Percentiles rank a stretch among this genome's conserved stretches.
phyloP scores from a whole-genome alignment of 2,329 filamentous ascomycete genomes.

The Pseudogymnoascus sp. region DNA sequence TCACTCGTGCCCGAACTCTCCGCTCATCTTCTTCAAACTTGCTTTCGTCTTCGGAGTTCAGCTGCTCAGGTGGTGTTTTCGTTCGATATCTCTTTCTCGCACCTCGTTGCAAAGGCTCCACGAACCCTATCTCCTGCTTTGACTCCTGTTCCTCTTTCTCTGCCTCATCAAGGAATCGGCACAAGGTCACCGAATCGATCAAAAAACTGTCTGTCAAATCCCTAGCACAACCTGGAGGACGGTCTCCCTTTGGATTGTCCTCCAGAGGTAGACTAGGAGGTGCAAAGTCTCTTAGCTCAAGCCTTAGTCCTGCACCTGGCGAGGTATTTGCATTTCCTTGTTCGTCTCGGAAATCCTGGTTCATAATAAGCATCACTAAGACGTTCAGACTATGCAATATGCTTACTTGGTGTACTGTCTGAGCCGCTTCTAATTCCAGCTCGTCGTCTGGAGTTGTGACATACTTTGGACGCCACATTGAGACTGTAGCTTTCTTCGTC shows the following conservation, averaged over 20 bases:
- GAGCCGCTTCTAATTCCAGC: slow-evolving; percentile 16
- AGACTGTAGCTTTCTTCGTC: slow-evolving; percentile 25
- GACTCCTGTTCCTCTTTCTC: slow-evolving; percentile 12
- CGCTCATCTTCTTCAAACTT: slow-evolving; percentile 15
- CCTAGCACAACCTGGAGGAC: slow-evolving; percentile 15
- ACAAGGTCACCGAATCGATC: slow-evolving; percentile 12
- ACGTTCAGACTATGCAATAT: background rate
- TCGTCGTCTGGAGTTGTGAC: slow-evolving; percentile 19
- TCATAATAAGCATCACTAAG: slow-evolving; percentile 7
- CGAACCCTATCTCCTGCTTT: slow-evolving; percentile 9
- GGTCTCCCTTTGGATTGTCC: too few species aligned
- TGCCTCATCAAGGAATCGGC: slow-evolving; percentile 11
- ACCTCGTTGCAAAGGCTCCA: slow-evolving; percentile 9
- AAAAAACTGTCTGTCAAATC: slow-evolving; percentile 14
- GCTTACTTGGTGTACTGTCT: slow-evolving; percentile 14
- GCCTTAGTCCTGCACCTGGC: slow-evolving; percentile 17
- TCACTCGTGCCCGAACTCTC: slow-evolving; percentile 17
- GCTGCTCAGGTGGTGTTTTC: slow-evolving; percentile 18
- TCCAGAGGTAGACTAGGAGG: too few species aligned
- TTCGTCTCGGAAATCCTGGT: slow-evolving; percentile 24
- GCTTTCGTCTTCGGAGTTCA: slow-evolving; percentile 17
- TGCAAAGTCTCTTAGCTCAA: slow-evolving; percentile 23
- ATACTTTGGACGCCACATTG: slow-evolving; percentile 25
- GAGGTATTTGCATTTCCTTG: slow-evolving; percentile 18
- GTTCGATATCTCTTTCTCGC: slow-evolving; percentile 13